Conservation (phyloP, 768 basidiomycete species). For the Suillus luteus region DNA sequence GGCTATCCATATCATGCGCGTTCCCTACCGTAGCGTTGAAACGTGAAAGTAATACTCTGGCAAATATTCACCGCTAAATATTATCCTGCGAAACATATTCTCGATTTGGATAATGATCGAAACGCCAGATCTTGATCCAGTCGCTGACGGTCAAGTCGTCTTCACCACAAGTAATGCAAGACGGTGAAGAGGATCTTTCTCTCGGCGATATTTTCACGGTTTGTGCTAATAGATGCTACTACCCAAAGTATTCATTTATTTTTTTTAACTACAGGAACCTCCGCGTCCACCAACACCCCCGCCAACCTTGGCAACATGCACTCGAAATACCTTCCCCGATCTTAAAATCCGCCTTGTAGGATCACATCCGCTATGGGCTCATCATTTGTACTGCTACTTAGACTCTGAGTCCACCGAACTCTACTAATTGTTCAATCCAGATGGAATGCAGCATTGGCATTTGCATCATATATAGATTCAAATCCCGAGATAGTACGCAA, state of each 20-base stretch:
- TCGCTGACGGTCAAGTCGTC: too few species aligned
- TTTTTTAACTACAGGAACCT: constrained; percentile 46
- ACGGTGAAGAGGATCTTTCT: constrained; percentile 35
- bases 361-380: constrained; percentile 80
- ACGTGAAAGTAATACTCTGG: not conserved
- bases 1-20: constrained; percentile 7
- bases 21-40: not conserved
- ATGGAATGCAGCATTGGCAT: constrained; percentile 79
- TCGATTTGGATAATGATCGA: too few species aligned
- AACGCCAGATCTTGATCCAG: not conserved
- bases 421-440: constrained; percentile 37
- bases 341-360: constrained; percentile 74
- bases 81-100: not conserved
- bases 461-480: constrained; percentile 69
- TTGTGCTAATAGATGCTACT: constrained; percentile 20
- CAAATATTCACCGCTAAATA: not conserved
- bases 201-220: constrained; percentile 57
- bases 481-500: constrained; percentile 47
- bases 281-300: constrained; percentile 68
- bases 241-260: not conserved
- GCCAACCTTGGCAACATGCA: constrained; percentile 54
- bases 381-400: constrained; percentile 55
- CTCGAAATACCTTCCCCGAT: constrained; percentile 33
- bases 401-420: constrained; percentile 13
- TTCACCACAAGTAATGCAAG: constrained; percentile 11